Evolutionary conservation across 2,329 filamentous ascomycete genomes (phyloP).

Genomic region (Penicillium sp.): DNA sequence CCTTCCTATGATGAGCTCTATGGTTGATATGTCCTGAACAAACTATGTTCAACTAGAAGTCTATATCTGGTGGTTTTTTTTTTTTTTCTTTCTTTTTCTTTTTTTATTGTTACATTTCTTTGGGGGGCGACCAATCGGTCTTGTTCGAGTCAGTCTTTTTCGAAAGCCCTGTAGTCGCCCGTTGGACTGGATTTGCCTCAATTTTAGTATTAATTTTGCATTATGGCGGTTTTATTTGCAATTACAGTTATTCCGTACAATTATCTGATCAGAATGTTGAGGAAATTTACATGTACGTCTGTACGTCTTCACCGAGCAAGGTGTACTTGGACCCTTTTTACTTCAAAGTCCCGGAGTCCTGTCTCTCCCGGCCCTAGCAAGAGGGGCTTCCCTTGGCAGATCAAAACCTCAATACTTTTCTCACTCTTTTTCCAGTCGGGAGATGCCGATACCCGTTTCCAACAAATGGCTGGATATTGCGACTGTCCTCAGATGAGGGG

Average conservation of each 20-base stretch:
- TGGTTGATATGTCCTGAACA: constrained; percentile 19
- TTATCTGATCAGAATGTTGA: background rate
- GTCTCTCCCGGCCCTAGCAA: background rate
- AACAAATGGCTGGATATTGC: background rate
- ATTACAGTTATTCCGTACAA: background rate
- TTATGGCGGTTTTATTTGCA: background rate
- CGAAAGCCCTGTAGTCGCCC: background rate
- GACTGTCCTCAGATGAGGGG: constrained; percentile 1
- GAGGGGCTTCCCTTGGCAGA: background rate
- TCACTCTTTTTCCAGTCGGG: background rate
- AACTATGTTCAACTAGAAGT: constrained; percentile 1
- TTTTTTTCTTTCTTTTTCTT: too few species aligned
- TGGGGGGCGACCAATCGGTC: background rate
- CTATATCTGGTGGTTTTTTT: background rate
- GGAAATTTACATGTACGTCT: background rate
- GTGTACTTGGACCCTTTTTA: background rate
- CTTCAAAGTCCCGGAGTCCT: background rate
- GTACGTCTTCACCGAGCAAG: background rate
- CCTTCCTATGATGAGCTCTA: constrained; percentile 36
- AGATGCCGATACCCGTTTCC: background rate
- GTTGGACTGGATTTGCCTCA: background rate
- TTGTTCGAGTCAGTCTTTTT: background rate
- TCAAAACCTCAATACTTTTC: background rate
- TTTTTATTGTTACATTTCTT: background rate
- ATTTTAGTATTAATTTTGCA: constrained; percentile 1